Conservation (phyloP, 1,284 basidiomycete genomes). For the Albatrellus sp. region DNA sequence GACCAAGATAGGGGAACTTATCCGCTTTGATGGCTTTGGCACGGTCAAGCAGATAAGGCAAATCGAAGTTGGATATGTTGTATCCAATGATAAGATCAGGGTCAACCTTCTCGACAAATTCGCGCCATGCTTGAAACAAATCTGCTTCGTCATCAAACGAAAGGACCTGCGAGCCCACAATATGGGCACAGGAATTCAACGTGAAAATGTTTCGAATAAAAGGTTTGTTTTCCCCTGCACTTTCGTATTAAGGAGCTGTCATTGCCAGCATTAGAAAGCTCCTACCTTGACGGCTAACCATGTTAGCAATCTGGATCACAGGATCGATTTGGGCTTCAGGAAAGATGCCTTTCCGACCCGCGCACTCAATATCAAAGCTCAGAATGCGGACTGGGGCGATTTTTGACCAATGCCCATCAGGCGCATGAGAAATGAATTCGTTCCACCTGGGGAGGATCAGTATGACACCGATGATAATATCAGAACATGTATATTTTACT, state of each 20-base stretch:
- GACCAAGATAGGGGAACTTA: conserved; percentile 70
- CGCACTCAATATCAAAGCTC: conserved; percentile 96
- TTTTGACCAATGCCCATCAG: conserved; percentile 83
- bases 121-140: conserved; percentile 70
- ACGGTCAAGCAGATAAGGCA: conserved; percentile 87
- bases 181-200: conserved; percentile 83
- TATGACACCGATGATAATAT: neutral
- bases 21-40: conserved; percentile 68
- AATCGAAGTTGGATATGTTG: conserved; percentile 86
- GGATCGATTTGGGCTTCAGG: conserved; percentile 83
- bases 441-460: conserved; percentile 47
- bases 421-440: conserved; percentile 74
- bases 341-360: conserved; percentile 90
- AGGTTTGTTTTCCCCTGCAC: conserved; percentile 72
- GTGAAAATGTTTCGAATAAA: conserved; percentile 97
- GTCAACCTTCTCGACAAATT: conserved; percentile 80
- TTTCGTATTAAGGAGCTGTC: neutral
- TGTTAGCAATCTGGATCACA: conserved; percentile 94
- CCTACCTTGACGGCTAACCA: conserved; percentile 90
- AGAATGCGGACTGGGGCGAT: conserved; percentile 86
- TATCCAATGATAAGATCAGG: conserved; percentile 93
- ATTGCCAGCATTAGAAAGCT: conserved; percentile 2
- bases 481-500: conserved; percentile 29
- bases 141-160: conserved; percentile 66
- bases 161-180: conserved; percentile 91